Evolutionary conservation across 176 grass and related monocot genomes (phyloP), one percentile per base, ranked within the genome.

Genomic region (Cocos nucifera): DNA sequence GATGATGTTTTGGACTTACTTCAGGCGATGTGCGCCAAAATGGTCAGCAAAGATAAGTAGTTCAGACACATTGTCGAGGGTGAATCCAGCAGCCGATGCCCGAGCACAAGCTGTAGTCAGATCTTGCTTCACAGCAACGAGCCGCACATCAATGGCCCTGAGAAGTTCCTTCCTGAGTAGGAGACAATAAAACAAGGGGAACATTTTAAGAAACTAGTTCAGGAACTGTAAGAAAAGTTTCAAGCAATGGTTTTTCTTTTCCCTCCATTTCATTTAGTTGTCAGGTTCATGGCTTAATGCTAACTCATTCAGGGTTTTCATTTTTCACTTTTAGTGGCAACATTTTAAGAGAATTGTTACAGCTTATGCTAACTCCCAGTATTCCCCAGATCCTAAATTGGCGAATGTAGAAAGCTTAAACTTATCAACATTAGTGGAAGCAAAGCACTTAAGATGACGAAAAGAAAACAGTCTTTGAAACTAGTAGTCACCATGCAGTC

Each of bases 51-150:
- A 95, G 63, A 77, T 75, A 69, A 87, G 72, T 35, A 95, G 91
- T 51, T 95, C 80, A 17, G 80, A 82, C 22, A 90, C 80, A 62
- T 59, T 95, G 7, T 72, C 66, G 12, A 72, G 74, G 26, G 77
- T 84, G 57, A 95, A 95, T 21, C 91, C 91, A 61, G 80, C 86
- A 51, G 91, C 87, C 19, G 91, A 84, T 66, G 91, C 86, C 27
- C 83, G 80, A 56, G 77, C 74, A 84, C 86, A 95, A 67, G 91
- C 81, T 51, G 65, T 81, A 21, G 65, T 75, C 55, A 95, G 73
- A 60, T 95, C 86, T 79, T 95, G 86, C 70, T 95, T 87, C 64
- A 95, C 80, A 67, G 83, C 80, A 59, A 68, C 85, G 54, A 95
- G 73, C 39, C 91, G 86, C 71, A 95, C 80, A 74, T 95, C 91